phyloP scores from a whole-genome alignment of 768 basidiomycete genomes.

The Termitomyces sp. region DNA sequence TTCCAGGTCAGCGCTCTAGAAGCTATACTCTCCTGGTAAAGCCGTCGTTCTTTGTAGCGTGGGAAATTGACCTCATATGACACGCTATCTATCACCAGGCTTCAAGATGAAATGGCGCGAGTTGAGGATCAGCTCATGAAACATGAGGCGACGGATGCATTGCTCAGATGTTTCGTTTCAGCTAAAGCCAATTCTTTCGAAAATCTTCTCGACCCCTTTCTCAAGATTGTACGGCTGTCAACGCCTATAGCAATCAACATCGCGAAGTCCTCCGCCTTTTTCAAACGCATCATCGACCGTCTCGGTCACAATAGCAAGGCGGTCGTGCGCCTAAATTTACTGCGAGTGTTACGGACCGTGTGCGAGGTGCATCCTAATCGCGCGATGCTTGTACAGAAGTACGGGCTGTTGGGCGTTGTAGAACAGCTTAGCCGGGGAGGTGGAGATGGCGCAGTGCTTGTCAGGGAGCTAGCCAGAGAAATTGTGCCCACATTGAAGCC shows the following conservation, averaged over 20 bases:
- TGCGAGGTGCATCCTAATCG: slow-evolving; percentile 90
- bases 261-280: slow-evolving; percentile 73
- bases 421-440: slow-evolving; percentile 68
- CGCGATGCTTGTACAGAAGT: slow-evolving; percentile 74
- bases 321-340: slow-evolving; percentile 84
- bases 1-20: slow-evolving; percentile 93
- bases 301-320: slow-evolving; percentile 70
- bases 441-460: slow-evolving; percentile 83
- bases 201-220: slow-evolving; percentile 84
- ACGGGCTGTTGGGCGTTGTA: slow-evolving; percentile 78
- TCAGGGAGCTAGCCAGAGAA: slow-evolving; percentile 83
- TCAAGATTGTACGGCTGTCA: slow-evolving; percentile 87
- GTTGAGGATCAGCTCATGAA: slow-evolving; percentile 88
- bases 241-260: slow-evolving; percentile 67
- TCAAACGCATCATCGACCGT: slow-evolving; percentile 82
- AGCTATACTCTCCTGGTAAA: slow-evolving; percentile 83
- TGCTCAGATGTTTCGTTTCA: slow-evolving; percentile 76
- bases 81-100: slow-evolving; percentile 38
- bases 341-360: slow-evolving; percentile 78
- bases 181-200: slow-evolving; percentile 91
- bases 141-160: slow-evolving; percentile 52
- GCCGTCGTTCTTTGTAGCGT: neutral
- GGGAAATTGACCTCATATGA: neutral
- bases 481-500: slow-evolving; percentile 76
- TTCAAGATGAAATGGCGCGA: slow-evolving; percentile 91